phyloP scores from a whole-genome alignment of 768 basidiomycete species.

The Pleurotus djamor region DNA sequence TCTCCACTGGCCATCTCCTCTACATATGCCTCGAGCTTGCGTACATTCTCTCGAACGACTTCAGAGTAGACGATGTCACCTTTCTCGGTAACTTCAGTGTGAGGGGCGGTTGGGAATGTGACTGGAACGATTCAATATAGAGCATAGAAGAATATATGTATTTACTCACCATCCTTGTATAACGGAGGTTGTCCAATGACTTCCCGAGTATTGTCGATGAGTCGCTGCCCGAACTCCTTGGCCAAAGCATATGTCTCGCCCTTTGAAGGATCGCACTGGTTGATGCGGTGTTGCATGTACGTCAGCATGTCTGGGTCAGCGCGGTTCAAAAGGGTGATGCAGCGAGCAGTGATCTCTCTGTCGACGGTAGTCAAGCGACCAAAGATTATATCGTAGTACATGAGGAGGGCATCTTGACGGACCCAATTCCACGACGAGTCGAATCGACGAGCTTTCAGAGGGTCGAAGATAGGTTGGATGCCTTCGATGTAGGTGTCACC shows the following conservation, averaged over 20 bases:
- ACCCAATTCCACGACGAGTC: conserved; percentile 99
- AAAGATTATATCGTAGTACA: conserved; percentile 99
- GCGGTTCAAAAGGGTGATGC: conserved; percentile 96
- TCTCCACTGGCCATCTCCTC: conserved; percentile 98
- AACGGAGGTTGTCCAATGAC: conserved; percentile 82
- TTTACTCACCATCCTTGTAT: conserved; percentile 86
- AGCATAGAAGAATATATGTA: neutral
- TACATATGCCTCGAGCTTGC: conserved; percentile 97
- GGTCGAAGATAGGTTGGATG: conserved; percentile 92
- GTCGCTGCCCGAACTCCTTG: conserved; percentile 94
- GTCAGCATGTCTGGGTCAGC: conserved; percentile 89
- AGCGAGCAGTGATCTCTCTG: conserved; percentile 94
- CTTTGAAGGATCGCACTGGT: conserved; percentile 73
- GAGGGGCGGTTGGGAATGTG: conserved; percentile 97
- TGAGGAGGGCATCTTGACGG: conserved; percentile 91
- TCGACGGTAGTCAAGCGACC: conserved; percentile 93
- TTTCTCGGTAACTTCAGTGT: conserved; percentile 89
- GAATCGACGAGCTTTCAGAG: conserved; percentile 95
- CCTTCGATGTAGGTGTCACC: conserved; percentile 93
- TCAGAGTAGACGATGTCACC: conserved; percentile 96
- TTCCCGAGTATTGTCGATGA: conserved; percentile 91
- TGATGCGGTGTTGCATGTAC: conserved; percentile 96
- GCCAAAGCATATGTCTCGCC: conserved; percentile 95
- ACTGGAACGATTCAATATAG: conserved; percentile 41
- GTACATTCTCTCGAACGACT: conserved; percentile 92